Conservation (phyloP, 495 filamentous ascomycete species). For the Hyaloscypha variabilis region DNA sequence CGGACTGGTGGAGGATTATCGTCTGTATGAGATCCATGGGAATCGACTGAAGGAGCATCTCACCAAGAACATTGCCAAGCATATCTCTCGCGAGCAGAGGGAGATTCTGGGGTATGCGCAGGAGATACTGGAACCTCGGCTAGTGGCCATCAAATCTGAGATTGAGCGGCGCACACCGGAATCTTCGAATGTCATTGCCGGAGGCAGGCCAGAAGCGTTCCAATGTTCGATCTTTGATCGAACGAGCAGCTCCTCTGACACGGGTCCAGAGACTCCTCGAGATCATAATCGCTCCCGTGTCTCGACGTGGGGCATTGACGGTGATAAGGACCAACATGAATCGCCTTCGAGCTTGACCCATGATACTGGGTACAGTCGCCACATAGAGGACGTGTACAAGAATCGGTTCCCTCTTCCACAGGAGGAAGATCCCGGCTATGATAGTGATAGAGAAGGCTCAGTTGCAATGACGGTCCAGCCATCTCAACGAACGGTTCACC, state of each 20-base stretch:
- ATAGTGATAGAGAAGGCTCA: slow-evolving; percentile 30
- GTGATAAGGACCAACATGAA: slow-evolving; percentile 22
- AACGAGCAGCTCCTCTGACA: slow-evolving; percentile 65
- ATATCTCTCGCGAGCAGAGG: slow-evolving; percentile 43
- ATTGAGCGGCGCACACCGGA: slow-evolving; percentile 59
- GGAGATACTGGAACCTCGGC: slow-evolving; percentile 46
- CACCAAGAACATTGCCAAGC: slow-evolving; percentile 24
- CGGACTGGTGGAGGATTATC: slow-evolving; percentile 71
- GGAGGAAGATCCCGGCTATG: slow-evolving; percentile 32
- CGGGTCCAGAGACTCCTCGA: slow-evolving; percentile 35
- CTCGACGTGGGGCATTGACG: slow-evolving; percentile 27
- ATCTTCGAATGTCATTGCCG: slow-evolving; percentile 49
- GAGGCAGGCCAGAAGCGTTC: slow-evolving; percentile 44
- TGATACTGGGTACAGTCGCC: slow-evolving; percentile 16
- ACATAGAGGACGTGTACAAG: not conserved
- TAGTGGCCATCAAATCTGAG: slow-evolving; percentile 56
- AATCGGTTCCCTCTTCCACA: slow-evolving; percentile 15
- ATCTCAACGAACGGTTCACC: slow-evolving; percentile 20
- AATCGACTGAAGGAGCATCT: slow-evolving; percentile 55
- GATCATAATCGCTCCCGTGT: slow-evolving; percentile 9
- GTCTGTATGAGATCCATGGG: slow-evolving; percentile 70
- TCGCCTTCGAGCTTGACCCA: slow-evolving; percentile 26
- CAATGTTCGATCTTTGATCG: slow-evolving; percentile 73
- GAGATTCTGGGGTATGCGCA: slow-evolving; percentile 42
- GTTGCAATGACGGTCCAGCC: slow-evolving; percentile 27